A percentile compares a stretch with the other conserved stretches of the same genome.
These are phyloP conservation scores for Solanum sejunctum DNA, from an alignment of 257 asterid genomes.

Conservation along the genomic window DNA sequence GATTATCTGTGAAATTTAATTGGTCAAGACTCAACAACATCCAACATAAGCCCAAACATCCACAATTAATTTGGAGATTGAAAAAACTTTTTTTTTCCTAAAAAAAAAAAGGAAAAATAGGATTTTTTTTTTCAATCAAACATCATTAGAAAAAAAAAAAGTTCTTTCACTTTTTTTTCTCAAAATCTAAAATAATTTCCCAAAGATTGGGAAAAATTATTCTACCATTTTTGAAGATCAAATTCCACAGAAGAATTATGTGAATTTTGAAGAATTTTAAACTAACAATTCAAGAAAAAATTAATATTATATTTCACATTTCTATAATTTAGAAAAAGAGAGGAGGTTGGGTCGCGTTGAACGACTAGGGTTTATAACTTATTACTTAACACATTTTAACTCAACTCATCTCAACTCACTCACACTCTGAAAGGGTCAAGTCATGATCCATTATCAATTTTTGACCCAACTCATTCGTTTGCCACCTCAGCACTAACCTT, in stretches of 20 bases:
- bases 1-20: not conserved
- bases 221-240: not conserved
- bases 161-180: not conserved
- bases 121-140: not conserved
- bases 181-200: not conserved
- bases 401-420: not conserved
- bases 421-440: not conserved
- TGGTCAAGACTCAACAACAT: not conserved
- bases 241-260: not conserved
- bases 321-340: not conserved
- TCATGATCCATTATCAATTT: not conserved
- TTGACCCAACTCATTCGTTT: not conserved
- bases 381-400: not conserved
- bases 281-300: not conserved
- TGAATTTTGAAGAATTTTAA: not conserved
- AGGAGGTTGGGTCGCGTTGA: not conserved
- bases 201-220: not conserved
- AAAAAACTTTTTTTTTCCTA: too few relatives aligned
- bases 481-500: constrained; percentile 12
- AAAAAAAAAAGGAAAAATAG: too few relatives aligned
- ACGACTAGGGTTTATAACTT: not conserved
- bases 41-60: not conserved
- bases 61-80: not conserved
- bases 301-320: not conserved
- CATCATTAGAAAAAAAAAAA: not conserved